Conservation (phyloP, 805 yeast species). For the Yamadazyma paraphyllophila region DNA sequence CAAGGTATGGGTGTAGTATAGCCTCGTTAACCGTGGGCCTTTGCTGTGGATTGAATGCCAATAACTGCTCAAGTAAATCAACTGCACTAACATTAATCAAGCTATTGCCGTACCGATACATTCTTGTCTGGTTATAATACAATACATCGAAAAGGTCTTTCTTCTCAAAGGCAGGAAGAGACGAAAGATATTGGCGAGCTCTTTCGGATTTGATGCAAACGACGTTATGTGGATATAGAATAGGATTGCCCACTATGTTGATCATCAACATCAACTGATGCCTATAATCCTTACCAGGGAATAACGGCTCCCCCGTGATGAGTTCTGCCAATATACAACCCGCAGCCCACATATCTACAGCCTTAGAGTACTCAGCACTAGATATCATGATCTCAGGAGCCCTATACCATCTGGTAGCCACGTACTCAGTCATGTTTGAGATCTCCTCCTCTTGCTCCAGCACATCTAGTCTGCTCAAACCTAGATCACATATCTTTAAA, state of each 20-base stretch:
- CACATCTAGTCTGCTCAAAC: conserved; percentile 55
- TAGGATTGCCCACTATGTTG: conserved; percentile 70
- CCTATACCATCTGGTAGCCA: conserved; percentile 82
- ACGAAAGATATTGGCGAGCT: conserved; percentile 24
- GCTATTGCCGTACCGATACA: conserved; percentile 12
- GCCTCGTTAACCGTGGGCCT: conserved; percentile 90
- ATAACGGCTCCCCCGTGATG: conserved; percentile 57
- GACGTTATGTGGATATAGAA: conserved; percentile 15
- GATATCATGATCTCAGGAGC: conserved; percentile 84
- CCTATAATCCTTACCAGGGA: conserved; percentile 74
- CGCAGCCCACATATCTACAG: conserved; percentile 78
- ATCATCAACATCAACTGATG: conserved; percentile 66
- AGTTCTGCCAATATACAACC: conserved; percentile 78
- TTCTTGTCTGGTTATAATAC: conserved; percentile 21
- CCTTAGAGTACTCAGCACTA: conserved; percentile 67
- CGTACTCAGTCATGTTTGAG: conserved; percentile 70
- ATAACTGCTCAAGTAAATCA: conserved; percentile 55
- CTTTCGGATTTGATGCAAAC: conserved; percentile 22
- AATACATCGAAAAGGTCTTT: conserved; percentile 19
- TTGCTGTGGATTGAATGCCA: conserved; percentile 81
- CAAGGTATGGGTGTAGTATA: conserved; percentile 80
- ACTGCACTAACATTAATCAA: conserved; percentile 26
- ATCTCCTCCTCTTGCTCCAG: conserved; percentile 12
- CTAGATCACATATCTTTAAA: conserved; percentile 76
- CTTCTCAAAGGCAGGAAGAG: conserved; percentile 21